A percentile compares a stretch with the other conserved stretches of the same genome.
Evolutionary conservation across 2,329 filamentous ascomycete genomes (phyloP).

Genomic region (Phyllosticta paracitricarpa): DNA sequence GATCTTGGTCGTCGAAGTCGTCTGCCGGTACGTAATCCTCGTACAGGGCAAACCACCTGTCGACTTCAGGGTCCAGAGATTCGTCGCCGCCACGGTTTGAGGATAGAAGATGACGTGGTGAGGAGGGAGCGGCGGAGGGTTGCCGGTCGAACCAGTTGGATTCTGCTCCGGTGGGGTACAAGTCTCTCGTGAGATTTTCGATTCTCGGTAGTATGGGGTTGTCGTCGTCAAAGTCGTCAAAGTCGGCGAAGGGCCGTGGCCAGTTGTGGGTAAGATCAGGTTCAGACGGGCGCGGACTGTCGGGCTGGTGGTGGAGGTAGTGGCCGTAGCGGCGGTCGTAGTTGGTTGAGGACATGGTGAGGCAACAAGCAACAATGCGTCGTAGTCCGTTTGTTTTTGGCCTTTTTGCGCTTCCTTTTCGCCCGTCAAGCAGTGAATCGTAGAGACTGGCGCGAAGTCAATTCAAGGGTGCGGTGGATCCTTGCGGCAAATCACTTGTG

Average conservation of each 20-base stretch:
- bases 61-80: not conserved
- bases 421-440: not conserved
- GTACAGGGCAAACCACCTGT: not conserved
- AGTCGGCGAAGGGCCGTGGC: not conserved
- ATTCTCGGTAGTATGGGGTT: not conserved
- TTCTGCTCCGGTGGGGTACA: not conserved
- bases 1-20: not conserved
- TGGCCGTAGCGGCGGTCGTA: not conserved
- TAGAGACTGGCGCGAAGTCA: not conserved
- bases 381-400: not conserved
- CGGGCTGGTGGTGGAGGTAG: not conserved
- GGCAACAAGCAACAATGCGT: not conserved
- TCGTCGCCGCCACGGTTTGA: not conserved
- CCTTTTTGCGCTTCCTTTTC: not conserved
- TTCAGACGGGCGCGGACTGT: not conserved
- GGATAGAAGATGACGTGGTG: not conserved
- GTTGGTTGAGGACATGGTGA: not conserved
- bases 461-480: not conserved
- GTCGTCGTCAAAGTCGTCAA: constrained; percentile 17
- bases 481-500: not conserved
- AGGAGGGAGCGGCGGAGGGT: not conserved
- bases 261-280: constrained; percentile 21
- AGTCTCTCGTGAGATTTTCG: not conserved
- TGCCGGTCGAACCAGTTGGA: not conserved
- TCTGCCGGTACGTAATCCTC: not conserved